Evolutionary conservation across 345 rosid genomes (phyloP).

Genomic region (Sonneratia caseolaris): DNA sequence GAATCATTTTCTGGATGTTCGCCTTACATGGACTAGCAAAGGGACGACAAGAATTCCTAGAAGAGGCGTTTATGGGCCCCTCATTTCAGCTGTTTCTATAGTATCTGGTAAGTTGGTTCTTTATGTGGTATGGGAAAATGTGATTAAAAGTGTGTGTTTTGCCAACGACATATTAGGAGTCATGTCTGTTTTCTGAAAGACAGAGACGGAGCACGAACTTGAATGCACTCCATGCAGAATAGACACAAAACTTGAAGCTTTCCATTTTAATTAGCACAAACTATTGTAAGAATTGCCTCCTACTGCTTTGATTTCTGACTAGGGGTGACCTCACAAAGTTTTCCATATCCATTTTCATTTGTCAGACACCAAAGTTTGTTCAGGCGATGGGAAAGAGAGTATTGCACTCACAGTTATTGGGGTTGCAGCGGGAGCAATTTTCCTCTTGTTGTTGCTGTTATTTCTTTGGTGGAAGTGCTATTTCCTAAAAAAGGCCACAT

Average conservation of each 20-base stretch:
- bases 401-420: conserved; percentile 16
- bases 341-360: no score
- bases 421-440: conserved; percentile 18
- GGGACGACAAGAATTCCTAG: conserved; percentile 28
- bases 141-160: neutral
- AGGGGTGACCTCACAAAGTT: no score
- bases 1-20: conserved; percentile 21
- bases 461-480: conserved; percentile 26
- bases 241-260: no score
- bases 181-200: no score
- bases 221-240: no score
- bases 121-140: neutral
- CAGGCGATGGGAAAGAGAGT: conserved; percentile 9
- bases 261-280: no score
- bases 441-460: conserved; percentile 20
- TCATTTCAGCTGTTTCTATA: conserved; percentile 39
- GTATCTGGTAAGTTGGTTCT: conserved; percentile 14
- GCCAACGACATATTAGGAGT: no score
- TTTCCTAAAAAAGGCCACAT: conserved; percentile 8
- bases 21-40: conserved; percentile 37
- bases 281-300: neutral
- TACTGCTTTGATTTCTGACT: neutral
- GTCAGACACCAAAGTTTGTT: conserved; percentile 25
- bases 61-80: conserved; percentile 34
- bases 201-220: no score